Percentiles rank a stretch among this genome's conserved stretches.
These are phyloP conservation scores for Penicillium subrubescens DNA, from an alignment of 495 filamentous ascomycete species.

Conservation along the genomic window DNA sequence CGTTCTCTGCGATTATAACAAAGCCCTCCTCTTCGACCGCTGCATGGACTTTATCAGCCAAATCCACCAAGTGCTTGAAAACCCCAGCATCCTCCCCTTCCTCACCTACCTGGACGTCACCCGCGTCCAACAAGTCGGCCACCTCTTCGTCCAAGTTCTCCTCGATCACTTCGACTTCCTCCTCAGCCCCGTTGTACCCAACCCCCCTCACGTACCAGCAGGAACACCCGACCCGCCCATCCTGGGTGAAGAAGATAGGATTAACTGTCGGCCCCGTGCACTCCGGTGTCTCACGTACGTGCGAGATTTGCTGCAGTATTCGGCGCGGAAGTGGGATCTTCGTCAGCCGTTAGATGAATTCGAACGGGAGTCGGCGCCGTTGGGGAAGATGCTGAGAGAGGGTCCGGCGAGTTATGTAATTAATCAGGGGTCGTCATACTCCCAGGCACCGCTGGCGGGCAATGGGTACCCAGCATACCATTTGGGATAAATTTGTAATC, in stretches of 20 bases:
- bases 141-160: conserved; percentile 35
- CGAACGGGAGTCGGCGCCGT: conserved; percentile 27
- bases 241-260: conserved; percentile 37
- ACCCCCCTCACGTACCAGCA: conserved; percentile 34
- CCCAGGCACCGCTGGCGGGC: conserved; percentile 30
- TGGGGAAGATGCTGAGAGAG: conserved; percentile 19
- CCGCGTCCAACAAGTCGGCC: conserved; percentile 40
- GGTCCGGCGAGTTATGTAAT: conserved; percentile 17
- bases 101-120: conserved; percentile 45
- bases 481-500: conserved; percentile 13
- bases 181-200: conserved; percentile 35
- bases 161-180: conserved; percentile 38
- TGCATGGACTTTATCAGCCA: conserved; percentile 65
- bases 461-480: conserved; percentile 26
- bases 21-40: conserved; percentile 79
- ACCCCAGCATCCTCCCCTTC: conserved; percentile 33
- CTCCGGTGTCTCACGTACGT: conserved; percentile 38
- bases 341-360: conserved; percentile 34
- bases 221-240: conserved; percentile 41
- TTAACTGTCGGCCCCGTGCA: conserved; percentile 41
- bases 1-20: conserved; percentile 64
- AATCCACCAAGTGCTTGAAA: conserved; percentile 42
- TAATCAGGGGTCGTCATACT: conserved; percentile 8
- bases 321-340: conserved; percentile 40
- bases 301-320: conserved; percentile 36